Evolutionary conservation across 768 basidiomycete species (phyloP).

Genomic region (Lentinula sp.): DNA sequence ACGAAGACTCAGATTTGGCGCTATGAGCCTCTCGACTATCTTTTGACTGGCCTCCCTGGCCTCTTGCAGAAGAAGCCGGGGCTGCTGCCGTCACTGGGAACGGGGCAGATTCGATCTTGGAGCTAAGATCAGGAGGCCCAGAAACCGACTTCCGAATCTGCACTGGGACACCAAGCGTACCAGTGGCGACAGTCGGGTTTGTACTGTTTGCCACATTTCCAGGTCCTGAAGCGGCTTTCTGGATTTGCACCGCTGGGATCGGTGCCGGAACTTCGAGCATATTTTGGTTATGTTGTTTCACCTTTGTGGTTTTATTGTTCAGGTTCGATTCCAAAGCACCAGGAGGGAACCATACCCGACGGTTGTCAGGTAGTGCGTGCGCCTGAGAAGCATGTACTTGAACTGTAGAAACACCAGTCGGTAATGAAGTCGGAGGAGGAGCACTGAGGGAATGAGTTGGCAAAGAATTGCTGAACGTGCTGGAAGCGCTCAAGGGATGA

Average conservation of each 20-base stretch:
- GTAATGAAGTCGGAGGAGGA: neutral
- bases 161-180: neutral
- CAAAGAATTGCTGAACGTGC: neutral
- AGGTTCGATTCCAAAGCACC: neutral
- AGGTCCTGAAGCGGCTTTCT: neutral
- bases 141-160: neutral
- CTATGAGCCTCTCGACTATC: neutral
- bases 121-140: neutral
- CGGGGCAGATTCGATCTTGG: neutral
- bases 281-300: neutral
- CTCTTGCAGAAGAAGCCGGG: neutral
- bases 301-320: neutral
- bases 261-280: neutral
- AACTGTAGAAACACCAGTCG: neutral
- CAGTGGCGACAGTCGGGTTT: neutral
- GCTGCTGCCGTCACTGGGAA: neutral
- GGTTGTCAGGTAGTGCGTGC: neutral
- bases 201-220: neutral
- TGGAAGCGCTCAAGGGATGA: neutral
- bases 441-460: neutral
- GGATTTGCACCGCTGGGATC: neutral
- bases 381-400: neutral
- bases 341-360: constrained; percentile 5
- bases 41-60: neutral
- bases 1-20: neutral